Evolutionary conservation across 164 flowering plant species (phyloP), one percentile per base, ranked within the genome.

Genomic region (Umbellularia californica): DNA sequence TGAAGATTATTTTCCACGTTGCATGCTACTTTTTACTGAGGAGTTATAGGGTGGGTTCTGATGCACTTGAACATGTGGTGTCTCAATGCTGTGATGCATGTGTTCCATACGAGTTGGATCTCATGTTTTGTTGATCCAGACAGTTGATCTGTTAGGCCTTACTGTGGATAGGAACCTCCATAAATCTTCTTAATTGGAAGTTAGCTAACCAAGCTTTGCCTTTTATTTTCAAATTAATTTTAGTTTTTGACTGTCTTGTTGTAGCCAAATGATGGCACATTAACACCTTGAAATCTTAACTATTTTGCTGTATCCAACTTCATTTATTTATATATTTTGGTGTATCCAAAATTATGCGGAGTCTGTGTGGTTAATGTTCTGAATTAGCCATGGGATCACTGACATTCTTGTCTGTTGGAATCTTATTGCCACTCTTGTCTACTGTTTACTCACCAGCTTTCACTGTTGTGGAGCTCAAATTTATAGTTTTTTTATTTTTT

Each of bases 401-500:
- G 10, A 0, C 47, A 41, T 41, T 41, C 47, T 41, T 5, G 47
- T 41, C 47, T 1, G 47, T 55, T 55, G 20, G 60, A 15, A 55
- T 20, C 60, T 20, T 17, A 55, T 55, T 15, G 3, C 7, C 13
- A n/a, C 60, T 55, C 60, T 15, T 55, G 60, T 15, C 1, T 15
- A 20, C 60, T 14, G n/a, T 3, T 15, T 15, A 20, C 60, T 14
- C 20, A 25, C 30, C 28, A 64, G 25, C 5, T 64, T 64, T 12
- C 5, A 47, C n/a, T 66, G 20, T 22, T 23, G 23, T 28, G 22
- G 66, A 64, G 50, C 35, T 80, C 72, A 66, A 23, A 70, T 72
- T 41, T 35, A 35, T 35, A 30, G 7, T 35, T 5, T 35, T 7
- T 41, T 5, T 35, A 71, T 19, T 74, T 30, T 62, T 41, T 83